These are phyloP conservation scores for Trichoderma sp. DNA, from an alignment of 2,329 filamentous ascomycete species.

Conservation along the genomic window DNA sequence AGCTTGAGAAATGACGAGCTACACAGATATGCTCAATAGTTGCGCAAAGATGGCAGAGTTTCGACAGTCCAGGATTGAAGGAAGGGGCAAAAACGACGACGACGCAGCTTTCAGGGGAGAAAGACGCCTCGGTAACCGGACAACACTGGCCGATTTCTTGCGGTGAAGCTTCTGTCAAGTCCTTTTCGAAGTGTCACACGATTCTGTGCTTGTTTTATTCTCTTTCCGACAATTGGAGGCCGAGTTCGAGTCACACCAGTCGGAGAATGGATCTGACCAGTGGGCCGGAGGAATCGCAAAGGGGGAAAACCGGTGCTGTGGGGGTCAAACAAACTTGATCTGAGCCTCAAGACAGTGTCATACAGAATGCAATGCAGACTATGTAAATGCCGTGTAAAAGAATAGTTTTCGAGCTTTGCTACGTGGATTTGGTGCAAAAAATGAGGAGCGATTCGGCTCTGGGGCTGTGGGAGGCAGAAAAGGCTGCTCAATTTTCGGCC, in stretches of 20 bases:
- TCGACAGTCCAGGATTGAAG: not conserved
- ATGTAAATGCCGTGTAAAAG: not conserved
- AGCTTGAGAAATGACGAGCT: not conserved
- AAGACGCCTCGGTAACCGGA: not conserved
- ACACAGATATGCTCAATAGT: not conserved
- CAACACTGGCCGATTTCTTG: not conserved
- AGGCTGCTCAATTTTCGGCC: slow-evolving; percentile 14
- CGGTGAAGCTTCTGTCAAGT: not conserved
- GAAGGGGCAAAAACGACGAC: slow-evolving; percentile 7
- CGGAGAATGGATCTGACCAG: not conserved
- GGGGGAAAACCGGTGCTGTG: not conserved
- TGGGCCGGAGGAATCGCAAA: not conserved
- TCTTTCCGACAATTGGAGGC: not conserved
- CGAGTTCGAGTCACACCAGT: not conserved
- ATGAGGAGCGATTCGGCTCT: not conserved
- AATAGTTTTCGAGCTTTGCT: not conserved
- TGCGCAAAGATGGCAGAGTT: not conserved
- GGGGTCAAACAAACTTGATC: not conserved
- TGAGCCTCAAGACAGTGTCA: not conserved
- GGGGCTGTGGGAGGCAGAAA: not conserved
- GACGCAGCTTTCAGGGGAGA: not conserved
- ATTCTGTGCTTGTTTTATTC: not conserved
- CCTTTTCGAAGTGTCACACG: not conserved
- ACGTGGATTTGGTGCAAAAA: not conserved
- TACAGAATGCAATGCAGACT: not conserved